Evolutionary conservation across 208 protist genomes (phyloP).

Genomic region (Sergeia podlipaevii): DNA sequence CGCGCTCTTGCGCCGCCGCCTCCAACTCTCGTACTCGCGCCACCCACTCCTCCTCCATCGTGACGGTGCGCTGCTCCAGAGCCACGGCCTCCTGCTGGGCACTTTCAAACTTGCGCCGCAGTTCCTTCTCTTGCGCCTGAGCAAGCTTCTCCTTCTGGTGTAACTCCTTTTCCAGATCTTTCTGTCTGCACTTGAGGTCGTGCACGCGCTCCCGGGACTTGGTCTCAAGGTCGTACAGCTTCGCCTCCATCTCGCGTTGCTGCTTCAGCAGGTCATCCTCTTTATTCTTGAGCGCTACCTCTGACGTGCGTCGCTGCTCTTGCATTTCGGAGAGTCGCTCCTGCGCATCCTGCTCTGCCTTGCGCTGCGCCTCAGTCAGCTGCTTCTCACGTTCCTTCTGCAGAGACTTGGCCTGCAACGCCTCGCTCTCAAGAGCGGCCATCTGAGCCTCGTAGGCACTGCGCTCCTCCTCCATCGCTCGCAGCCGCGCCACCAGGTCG

Average conservation of each 20-base stretch:
- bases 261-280: slow-evolving; percentile 32
- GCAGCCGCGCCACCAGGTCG: slow-evolving; percentile 38
- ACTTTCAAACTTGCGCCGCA: slow-evolving; percentile 21
- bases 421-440: slow-evolving; percentile 54
- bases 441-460: slow-evolving; percentile 58
- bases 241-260: slow-evolving; percentile 48
- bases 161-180: slow-evolving; percentile 41
- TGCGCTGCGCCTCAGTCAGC: slow-evolving; percentile 27
- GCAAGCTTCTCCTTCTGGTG: slow-evolving; percentile 35
- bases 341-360: slow-evolving; percentile 26
- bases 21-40: slow-evolving; percentile 40
- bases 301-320: slow-evolving; percentile 31
- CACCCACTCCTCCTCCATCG: slow-evolving; percentile 46
- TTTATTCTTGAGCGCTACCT: slow-evolving; percentile 40
- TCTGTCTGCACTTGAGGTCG: slow-evolving; percentile 45
- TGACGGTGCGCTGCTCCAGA: slow-evolving; percentile 24
- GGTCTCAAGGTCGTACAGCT: slow-evolving; percentile 35
- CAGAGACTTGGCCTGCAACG: slow-evolving; percentile 33
- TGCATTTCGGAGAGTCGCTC: slow-evolving; percentile 47
- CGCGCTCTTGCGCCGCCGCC: slow-evolving; percentile 24
- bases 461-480: slow-evolving; percentile 57
- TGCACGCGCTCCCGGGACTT: slow-evolving; percentile 39
- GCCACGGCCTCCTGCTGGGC: slow-evolving; percentile 40
- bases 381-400: slow-evolving; percentile 47
- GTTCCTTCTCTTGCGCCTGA: slow-evolving; percentile 35